These are phyloP conservation scores for Cyphellophora attinorum DNA, from an alignment of 2,329 filamentous ascomycete genomes.

Conservation along the genomic window DNA sequence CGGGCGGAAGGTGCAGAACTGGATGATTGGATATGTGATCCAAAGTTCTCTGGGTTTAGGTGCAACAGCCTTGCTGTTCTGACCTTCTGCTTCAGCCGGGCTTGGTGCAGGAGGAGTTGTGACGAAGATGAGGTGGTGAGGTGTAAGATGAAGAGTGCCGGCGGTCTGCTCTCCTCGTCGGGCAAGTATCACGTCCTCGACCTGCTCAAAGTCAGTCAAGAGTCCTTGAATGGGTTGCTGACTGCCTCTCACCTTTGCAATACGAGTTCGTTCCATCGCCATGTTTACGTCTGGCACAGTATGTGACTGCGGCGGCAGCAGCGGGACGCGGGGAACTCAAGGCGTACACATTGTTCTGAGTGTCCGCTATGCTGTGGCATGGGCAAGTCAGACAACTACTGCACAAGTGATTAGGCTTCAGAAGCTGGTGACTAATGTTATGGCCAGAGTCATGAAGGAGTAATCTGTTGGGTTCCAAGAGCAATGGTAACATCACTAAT, in stretches of 20 bases:
- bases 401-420: no score
- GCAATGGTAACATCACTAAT: no score
- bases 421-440: no score
- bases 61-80: constrained; percentile 25
- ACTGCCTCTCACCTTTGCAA: constrained; percentile 16
- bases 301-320: no score
- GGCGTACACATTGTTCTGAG: no score
- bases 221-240: not conserved
- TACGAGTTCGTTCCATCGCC: constrained; percentile 20
- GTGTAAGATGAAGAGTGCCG: constrained; percentile 53
- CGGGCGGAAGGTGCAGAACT: constrained; percentile 67
- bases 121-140: constrained; percentile 57
- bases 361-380: no score
- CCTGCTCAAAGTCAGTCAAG: constrained; percentile 22
- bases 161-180: constrained; percentile 46
- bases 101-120: constrained; percentile 39
- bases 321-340: no score
- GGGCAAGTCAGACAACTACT: no score
- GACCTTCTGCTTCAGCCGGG: constrained; percentile 26
- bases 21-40: constrained; percentile 91
- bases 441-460: no score
- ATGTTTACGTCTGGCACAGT: constrained; percentile 7
- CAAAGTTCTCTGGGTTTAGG: constrained; percentile 62
- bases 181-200: constrained; percentile 49
- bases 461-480: no score